Evolutionary conservation across 176 grass and related monocot species (phyloP), one percentile per base, ranked within the genome.

Genomic region (Tillandsia leiboldiana): DNA sequence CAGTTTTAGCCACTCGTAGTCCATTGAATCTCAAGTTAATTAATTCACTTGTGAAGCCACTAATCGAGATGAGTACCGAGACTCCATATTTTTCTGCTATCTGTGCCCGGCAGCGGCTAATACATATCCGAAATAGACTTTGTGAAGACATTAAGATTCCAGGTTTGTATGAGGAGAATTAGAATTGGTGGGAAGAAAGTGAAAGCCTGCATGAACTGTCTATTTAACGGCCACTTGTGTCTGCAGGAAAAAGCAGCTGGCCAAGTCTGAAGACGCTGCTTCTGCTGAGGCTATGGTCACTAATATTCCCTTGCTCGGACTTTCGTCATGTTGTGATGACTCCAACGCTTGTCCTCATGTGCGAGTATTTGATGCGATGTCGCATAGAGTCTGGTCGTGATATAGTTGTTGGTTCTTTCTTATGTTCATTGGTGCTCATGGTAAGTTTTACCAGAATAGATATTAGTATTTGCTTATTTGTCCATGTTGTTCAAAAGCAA

Each of bases 71-170:
- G 89, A 97, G 86, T 73, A 69, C 81, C 51, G 93, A 92, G 72
- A 92, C 89, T 75, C 89, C 89, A 73, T 97, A 92, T 86, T 97
- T 97, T 79, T 86, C 93, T 49, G 89, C 86, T 22, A 97, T 97
- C 62, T 97, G 93, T 87, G 93, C 89, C 47, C 89, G 89, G 74
- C 76, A 97, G 67, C 72, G 93, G 17, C 78, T 97, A 64, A 74
- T 85, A 72, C 78, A 87, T 63, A 85, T 83, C 12, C 80, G 86
- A 11, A 83, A 81, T 56, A 69, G 49, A 69, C 70, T 97, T 48
- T 87, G 89, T 62, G 88, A 96, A 78, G 89, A 97, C 73, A 79
- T 90, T 54, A 92, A 90, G 64, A 63, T 77, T 78, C 77, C 89
- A 85, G 93, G 93, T 97, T 67, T 58, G 67, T 62, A 66, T 71